Conservation (phyloP, 495 filamentous ascomycete species). For the Tuber indicum region DNA sequence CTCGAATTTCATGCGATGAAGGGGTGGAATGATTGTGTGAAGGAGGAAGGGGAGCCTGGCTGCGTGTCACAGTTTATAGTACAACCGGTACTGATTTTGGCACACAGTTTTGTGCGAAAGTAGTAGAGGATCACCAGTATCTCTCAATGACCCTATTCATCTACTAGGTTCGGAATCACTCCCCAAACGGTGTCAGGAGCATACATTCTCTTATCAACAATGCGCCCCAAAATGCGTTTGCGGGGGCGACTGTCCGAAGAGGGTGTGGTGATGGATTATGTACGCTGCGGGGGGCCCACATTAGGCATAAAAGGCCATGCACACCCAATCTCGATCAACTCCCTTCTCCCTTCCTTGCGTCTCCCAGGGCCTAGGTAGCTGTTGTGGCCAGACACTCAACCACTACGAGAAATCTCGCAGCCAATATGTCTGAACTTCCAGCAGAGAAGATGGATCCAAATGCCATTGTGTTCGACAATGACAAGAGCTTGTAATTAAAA, state of each 20-base stretch:
- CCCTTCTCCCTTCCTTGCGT: neutral
- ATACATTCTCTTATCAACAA: neutral
- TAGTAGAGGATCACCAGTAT: neutral
- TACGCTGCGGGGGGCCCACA: neutral
- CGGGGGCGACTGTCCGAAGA: neutral
- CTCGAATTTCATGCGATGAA: neutral
- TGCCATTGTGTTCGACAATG: neutral
- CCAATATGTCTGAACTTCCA: neutral
- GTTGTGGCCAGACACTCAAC: neutral
- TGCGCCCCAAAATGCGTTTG: neutral
- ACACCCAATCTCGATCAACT: neutral
- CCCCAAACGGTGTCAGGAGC: neutral
- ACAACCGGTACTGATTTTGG: neutral
- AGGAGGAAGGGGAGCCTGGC: neutral
- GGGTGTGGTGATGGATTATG: neutral
- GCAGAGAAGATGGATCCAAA: neutral
- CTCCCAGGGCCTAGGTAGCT: neutral
- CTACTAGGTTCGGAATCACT: neutral
- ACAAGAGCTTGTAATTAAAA: neutral
- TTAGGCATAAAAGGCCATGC: constrained; percentile 1
- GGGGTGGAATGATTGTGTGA: neutral
- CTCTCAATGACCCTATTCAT: neutral
- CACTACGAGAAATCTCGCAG: neutral
- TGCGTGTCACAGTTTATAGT: neutral
- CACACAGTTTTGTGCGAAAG: neutral